Base-by-base conservation (phyloP, 1,284 basidiomycete species). In the Fomes fomentarius region DNA sequence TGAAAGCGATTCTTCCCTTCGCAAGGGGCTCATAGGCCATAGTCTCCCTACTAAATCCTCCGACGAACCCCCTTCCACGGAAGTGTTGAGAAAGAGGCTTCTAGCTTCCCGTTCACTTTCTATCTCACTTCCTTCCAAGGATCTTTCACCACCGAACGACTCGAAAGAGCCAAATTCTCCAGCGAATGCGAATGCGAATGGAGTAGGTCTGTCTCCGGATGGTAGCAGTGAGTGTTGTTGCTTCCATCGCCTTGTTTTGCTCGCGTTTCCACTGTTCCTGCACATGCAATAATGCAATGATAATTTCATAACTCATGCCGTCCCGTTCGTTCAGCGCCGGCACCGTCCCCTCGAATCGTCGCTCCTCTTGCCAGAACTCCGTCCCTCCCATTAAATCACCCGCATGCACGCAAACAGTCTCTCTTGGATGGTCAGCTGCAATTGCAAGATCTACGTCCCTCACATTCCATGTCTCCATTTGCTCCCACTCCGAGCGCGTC, bases 371-470 rank as follows among this genome's bases (percentile, higher is more conserved):
- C 78, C 15, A 79, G 84, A 21, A 77, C 80, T 5, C 75, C 82
- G 40, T 66, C 78, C 12, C 75, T 85, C 24, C 73, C 83, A 1
- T 72, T 81, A 2, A 77, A 82, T 35, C 90, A 92, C 63, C 89
- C 90, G 0, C 89, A 92, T 60, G 89, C 87, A 0, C 82, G 90
- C 35, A 92, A 92, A 67, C 76, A 82, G 24, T 91, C 87, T 15
- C 69, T 89, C 3, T 53, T 84, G 14, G 86, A 88, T 60, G 81
- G 78, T 2, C 77, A 81, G 41, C 64, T 79, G 5, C 74, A 79
- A 34, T 60, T 79, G 12, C 66, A 69, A 28, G 69, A 70, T 41
- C 53, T 70, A 12, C 60, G 67, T 22, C 66, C 71, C 15, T 66
- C 74, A 25, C 58, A 69, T 14, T 68, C 71, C 4, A 60, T 70